phyloP scores from a whole-genome alignment of 257 asterid genomes.

The Gentiana straminea region DNA sequence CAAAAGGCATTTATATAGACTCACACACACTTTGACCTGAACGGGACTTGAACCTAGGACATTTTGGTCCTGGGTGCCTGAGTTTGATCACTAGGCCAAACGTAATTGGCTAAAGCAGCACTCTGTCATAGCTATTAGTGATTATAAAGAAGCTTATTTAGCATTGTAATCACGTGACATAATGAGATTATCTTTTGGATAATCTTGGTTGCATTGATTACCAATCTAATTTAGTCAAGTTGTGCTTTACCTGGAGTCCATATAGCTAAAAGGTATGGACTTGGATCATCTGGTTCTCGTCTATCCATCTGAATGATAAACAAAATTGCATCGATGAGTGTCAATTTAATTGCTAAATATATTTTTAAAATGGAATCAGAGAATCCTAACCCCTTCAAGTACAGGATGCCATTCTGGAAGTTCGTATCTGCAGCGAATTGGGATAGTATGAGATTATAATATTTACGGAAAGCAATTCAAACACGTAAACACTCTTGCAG shows the following conservation, averaged over 20 bases:
- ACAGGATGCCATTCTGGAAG: conserved; percentile 83
- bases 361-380: conserved; percentile 10
- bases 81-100: neutral
- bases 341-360: conserved; percentile 8
- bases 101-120: neutral
- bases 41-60: too few relatives aligned
- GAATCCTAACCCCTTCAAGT: conserved; percentile 50
- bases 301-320: conserved; percentile 54
- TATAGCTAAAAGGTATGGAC: conserved; percentile 92
- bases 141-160: neutral
- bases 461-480: neutral
- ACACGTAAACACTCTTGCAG: neutral
- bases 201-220: neutral
- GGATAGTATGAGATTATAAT: conserved; percentile 10
- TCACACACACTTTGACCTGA: too few relatives aligned
- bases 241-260: conserved; percentile 84
- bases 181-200: neutral
- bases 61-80: neutral
- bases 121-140: neutral
- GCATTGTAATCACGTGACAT: neutral
- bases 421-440: conserved; percentile 55
- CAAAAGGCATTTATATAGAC: too few relatives aligned
- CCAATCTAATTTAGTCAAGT: neutral
- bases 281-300: conserved; percentile 93
- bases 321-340: conserved; percentile 18